Conservation (phyloP, 176 grass and related monocot genomes). For the Triticum urartu region DNA sequence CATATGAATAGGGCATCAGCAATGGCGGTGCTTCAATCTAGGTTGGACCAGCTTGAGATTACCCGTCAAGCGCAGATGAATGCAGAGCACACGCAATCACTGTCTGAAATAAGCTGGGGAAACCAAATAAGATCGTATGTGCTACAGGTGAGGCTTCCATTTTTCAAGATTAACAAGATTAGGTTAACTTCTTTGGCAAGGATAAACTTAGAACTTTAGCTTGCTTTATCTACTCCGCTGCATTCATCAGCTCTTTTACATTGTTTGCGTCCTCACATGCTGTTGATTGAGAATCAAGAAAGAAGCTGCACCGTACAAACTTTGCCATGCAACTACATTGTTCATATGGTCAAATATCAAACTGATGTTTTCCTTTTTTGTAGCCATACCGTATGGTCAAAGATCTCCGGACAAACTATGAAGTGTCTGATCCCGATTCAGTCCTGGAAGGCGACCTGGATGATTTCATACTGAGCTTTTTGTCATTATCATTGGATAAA, state of each 20-base stretch:
- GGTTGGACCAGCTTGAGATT: conserved; percentile 92
- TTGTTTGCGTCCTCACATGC: conserved; percentile 6
- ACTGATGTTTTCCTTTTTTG: conserved; percentile 4
- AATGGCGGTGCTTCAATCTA: conserved; percentile 91
- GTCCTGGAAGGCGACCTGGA: conserved; percentile 81
- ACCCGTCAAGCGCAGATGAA: conserved; percentile 93
- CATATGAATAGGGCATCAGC: conserved; percentile 94
- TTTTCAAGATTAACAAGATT: conserved; percentile 4
- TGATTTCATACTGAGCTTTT: conserved; percentile 80
- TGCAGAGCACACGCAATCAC: conserved; percentile 91
- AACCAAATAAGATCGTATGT: conserved; percentile 98
- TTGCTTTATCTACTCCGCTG: neutral
- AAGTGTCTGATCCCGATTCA: conserved; percentile 90
- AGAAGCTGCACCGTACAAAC: neutral
- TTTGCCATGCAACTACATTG: neutral
- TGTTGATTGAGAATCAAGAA: conserved; percentile 5
- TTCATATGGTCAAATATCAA: neutral
- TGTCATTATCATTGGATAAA: conserved; percentile 75
- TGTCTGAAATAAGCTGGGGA: conserved; percentile 90
- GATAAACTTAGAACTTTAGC: neutral
- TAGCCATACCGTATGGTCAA: conserved; percentile 98
- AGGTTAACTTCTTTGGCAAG: neutral
- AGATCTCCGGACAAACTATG: conserved; percentile 92
- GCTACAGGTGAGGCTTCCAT: conserved; percentile 72
- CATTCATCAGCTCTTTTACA: neutral